A percentile compares a stretch with the other conserved stretches of the same genome.
Evolutionary conservation across 108 stramenopile genomes (phyloP).

Genomic region (Nitzschia palea): DNA sequence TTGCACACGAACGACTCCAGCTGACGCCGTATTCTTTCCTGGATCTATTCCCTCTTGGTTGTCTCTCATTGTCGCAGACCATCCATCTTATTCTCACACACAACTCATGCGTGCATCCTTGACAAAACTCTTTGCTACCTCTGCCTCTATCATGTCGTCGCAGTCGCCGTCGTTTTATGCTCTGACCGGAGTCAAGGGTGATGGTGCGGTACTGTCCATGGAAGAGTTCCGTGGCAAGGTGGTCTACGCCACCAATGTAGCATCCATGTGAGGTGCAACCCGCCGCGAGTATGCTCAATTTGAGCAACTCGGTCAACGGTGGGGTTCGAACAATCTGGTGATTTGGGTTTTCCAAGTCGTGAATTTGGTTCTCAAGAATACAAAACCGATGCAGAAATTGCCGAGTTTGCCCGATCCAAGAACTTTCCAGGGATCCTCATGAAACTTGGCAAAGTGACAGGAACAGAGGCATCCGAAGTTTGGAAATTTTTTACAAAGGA

Average conservation of each 20-base stretch:
- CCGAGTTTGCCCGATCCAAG: slow-evolving; percentile 25
- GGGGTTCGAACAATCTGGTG: slow-evolving; percentile 35
- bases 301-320: slow-evolving; percentile 33
- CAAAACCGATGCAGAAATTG: slow-evolving; percentile 32
- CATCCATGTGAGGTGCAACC: slow-evolving; percentile 45
- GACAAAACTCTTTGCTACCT: neutral
- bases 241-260: slow-evolving; percentile 48
- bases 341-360: slow-evolving; percentile 41
- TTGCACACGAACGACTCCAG: too few species aligned
- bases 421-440: slow-evolving; percentile 45
- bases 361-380: slow-evolving; percentile 47
- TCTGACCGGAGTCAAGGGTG: slow-evolving; percentile 21
- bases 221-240: slow-evolving; percentile 42
- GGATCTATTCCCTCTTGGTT: too few species aligned
- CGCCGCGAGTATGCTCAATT: slow-evolving; percentile 50
- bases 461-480: slow-evolving; percentile 29
- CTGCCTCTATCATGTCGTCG: slow-evolving; percentile 11
- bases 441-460: slow-evolving; percentile 44
- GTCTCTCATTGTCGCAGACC: too few species aligned
- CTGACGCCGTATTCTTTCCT: too few species aligned
- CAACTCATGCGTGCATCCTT: too few species aligned
- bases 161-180: too few species aligned
- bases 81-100: too few species aligned
- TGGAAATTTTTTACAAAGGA: slow-evolving; percentile 33
- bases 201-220: slow-evolving; percentile 32